Evolutionary conservation across 352 stramenopile genomes (phyloP).

Genomic region (Globisporangium nodosum): DNA sequence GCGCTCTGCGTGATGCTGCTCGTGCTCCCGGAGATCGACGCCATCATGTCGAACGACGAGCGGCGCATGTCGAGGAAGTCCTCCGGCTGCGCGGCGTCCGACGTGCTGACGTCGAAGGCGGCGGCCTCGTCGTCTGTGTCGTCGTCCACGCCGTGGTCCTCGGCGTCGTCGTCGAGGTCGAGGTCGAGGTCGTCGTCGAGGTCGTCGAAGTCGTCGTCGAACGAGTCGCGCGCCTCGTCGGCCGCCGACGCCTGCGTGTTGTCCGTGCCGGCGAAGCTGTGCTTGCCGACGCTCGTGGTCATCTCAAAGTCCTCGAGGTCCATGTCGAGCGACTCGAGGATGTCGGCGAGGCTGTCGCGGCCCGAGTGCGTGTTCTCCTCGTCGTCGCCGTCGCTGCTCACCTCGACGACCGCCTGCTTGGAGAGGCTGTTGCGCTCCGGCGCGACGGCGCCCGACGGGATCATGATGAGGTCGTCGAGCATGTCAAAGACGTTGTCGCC

Average conservation of each 20-base stretch:
- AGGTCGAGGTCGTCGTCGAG: conserved; percentile 38
- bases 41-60: conserved; percentile 68
- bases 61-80: conserved; percentile 58
- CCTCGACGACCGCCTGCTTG: conserved; percentile 28
- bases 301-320: conserved; percentile 72
- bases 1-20: conserved; percentile 50
- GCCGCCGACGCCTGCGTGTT: conserved; percentile 17
- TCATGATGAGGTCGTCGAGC: conserved; percentile 85
- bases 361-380: conserved; percentile 18
- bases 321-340: conserved; percentile 82
- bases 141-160: conserved; percentile 49
- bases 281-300: conserved; percentile 25
- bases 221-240: conserved; percentile 44
- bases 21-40: conserved; percentile 58
- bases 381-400: conserved; percentile 24
- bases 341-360: conserved; percentile 73
- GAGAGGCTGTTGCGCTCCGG: conserved; percentile 60
- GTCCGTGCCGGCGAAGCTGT: conserved; percentile 24
- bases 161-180: conserved; percentile 39
- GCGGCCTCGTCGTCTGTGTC: conserved; percentile 15
- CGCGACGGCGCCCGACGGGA: conserved; percentile 44
- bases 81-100: conserved; percentile 19
- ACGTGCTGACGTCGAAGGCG: conserved; percentile 7
- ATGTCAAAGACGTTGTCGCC: conserved; percentile 87
- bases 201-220: conserved; percentile 60